Percentiles rank a stretch among this genome's conserved stretches.
Evolutionary conservation across 2,329 filamentous ascomycete species (phyloP).

Genomic region (Cercospora sojina): DNA sequence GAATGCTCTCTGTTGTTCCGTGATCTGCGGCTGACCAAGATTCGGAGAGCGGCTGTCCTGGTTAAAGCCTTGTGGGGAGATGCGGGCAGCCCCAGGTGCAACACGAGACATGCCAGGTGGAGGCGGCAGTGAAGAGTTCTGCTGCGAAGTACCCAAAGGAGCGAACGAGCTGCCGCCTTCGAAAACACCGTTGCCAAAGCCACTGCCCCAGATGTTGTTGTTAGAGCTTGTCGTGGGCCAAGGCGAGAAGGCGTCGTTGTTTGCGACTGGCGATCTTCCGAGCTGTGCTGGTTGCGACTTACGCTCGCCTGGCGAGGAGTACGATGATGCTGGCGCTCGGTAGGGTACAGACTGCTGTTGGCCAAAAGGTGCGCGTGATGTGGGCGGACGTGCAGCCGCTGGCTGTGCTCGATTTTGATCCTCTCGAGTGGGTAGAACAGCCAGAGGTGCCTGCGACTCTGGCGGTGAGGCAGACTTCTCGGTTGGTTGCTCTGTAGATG

Average conservation of each 20-base stretch:
- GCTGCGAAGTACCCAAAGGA: slow-evolving; percentile 33
- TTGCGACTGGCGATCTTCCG: slow-evolving; percentile 33
- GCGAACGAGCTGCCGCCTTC: slow-evolving; percentile 42
- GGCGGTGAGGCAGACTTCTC: slow-evolving; percentile 29
- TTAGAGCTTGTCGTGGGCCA: slow-evolving; percentile 44
- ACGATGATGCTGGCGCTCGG: slow-evolving; percentile 44
- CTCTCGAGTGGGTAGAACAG: slow-evolving; percentile 15
- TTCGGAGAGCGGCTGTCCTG: slow-evolving; percentile 32
- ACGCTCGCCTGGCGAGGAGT: slow-evolving; percentile 40
- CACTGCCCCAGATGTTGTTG: slow-evolving; percentile 73
- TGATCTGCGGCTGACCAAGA: slow-evolving; percentile 27
- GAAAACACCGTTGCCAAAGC: slow-evolving; percentile 76
- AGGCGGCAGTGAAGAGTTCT: slow-evolving; percentile 32
- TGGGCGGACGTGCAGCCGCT: slow-evolving; percentile 19
- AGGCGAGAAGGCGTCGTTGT: slow-evolving; percentile 30
- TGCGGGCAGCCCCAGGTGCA: slow-evolving; percentile 33
- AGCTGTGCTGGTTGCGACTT: slow-evolving; percentile 36
- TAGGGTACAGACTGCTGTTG: slow-evolving; percentile 30
- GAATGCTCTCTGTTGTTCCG: slow-evolving; percentile 33
- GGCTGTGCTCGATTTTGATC: slow-evolving; percentile 17
- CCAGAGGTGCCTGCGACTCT: slow-evolving; percentile 23
- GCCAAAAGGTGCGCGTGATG: slow-evolving; percentile 22
- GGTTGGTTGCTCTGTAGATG: background rate
- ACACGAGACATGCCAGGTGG: slow-evolving; percentile 36
- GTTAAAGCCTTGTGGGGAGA: slow-evolving; percentile 35